Base-by-base conservation (phyloP, 495 filamentous ascomycete genomes). In the Penicillium pulvis region DNA sequence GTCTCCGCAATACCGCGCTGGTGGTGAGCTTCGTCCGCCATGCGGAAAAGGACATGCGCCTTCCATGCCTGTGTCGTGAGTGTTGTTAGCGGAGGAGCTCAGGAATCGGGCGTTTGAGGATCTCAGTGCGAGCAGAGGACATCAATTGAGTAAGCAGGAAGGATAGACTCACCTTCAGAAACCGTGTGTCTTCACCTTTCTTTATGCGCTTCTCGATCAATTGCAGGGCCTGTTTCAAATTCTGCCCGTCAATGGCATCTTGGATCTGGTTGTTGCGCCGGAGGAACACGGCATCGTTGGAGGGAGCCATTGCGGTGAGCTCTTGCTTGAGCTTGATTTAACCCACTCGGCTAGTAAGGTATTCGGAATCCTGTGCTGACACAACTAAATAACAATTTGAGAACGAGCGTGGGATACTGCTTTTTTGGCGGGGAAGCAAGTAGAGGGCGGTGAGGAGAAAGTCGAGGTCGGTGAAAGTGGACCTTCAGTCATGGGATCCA, bases 201-300 rank as follows among this genome's bases (percentile, higher is more conserved):
- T 85, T 87, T 44, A 83, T 73, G 44, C 81, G 80, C 58, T 84
- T 85, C 54, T 85, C 82, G 55, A 82, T 81, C 17, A 85, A 71
- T 65, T 84, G 81, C 48, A 86, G 61, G 17, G 84, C 84, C 64
- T 83, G 82, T 67, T 85, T 85, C 66, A 80, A 72, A 63, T 83
- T 79, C 57, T 78, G 76, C 35, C 69, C 71, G 58, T 85, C 80
- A 71, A 87, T 78, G 28, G 82, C 78, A 72, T 85, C 84, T 63
- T 81, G 75, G 50, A 87, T 75, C 58, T 80, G 76, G 56, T 85
- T 80, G 60, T 85, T 81, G 65, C 82, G 82, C 58, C 83, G 80
- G 42, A 82, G 73, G 54, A 77, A 75, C 30, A 78, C 76, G 56
- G 73, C 66, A 47, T 79, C 75, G 65, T 74, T 73, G 61, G 67